phyloP scores from a whole-genome alignment of 257 asterid genomes.

The Ligustrum vulgare region DNA sequence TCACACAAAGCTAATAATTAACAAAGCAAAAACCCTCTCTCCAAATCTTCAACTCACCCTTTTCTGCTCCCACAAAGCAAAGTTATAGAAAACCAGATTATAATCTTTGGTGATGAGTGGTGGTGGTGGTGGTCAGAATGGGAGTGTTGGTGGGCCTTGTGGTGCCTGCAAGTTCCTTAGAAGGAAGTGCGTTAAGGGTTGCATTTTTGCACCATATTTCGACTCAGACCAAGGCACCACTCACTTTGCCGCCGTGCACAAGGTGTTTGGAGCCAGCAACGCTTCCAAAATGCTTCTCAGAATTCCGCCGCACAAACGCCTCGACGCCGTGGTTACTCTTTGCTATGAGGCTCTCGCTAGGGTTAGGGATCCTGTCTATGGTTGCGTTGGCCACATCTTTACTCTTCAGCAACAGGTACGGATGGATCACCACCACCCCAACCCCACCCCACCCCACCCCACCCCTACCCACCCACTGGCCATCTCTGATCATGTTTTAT shows the following conservation, averaged over 20 bases:
- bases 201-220: conserved; percentile 65
- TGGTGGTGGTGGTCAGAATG: conserved; percentile 13
- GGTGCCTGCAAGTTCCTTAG: conserved; percentile 75
- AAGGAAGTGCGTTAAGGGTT: conserved; percentile 57
- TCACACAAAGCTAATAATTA: background rate
- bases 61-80: background rate
- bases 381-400: conserved; percentile 64
- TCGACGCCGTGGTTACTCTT: conserved; percentile 67
- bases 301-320: conserved; percentile 55
- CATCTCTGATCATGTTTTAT: background rate
- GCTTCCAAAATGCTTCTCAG: conserved; percentile 58
- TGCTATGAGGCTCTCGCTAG: conserved; percentile 70
- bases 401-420: conserved; percentile 64
- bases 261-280: conserved; percentile 77
- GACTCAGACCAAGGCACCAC: conserved; percentile 67
- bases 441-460: background rate
- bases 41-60: conserved; percentile 21
- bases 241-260: conserved; percentile 69
- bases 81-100: conserved; percentile 2
- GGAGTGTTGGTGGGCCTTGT: conserved; percentile 46
- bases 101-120: conserved; percentile 19
- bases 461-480: background rate
- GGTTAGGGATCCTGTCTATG: conserved; percentile 68
- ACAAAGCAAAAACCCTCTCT: conserved; percentile 17
- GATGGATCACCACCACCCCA: background rate